These are phyloP conservation scores for Curvularia lunata DNA, from an alignment of 2,329 filamentous ascomycete species.

Conservation along the genomic window DNA sequence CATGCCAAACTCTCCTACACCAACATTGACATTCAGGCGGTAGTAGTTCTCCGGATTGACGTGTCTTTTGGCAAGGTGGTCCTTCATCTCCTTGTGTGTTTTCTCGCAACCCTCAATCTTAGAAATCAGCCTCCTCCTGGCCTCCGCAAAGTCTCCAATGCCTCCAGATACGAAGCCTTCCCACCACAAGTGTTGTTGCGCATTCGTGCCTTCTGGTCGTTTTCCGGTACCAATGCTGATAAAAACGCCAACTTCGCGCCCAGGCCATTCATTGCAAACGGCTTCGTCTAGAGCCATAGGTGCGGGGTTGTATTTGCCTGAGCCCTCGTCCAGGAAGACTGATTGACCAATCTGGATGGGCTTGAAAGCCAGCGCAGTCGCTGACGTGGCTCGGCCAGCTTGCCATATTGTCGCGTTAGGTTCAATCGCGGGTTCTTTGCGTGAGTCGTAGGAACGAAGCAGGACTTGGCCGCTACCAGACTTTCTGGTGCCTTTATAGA, in stretches of 20 bases:
- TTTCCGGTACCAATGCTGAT: slow-evolving; percentile 94
- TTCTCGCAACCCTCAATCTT: slow-evolving; percentile 97
- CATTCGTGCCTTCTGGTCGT: slow-evolving; percentile 73
- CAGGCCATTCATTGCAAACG: slow-evolving; percentile 91
- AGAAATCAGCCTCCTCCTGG: slow-evolving; percentile 78
- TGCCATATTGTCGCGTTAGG: slow-evolving; percentile 97
- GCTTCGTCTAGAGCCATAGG: slow-evolving; percentile 89
- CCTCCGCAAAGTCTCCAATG: slow-evolving; percentile 89
- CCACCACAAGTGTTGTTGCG: slow-evolving; percentile 80
- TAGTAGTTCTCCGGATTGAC: slow-evolving; percentile 92
- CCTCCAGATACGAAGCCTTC: slow-evolving; percentile 76
- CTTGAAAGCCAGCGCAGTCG: slow-evolving; percentile 93
- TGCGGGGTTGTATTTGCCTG: slow-evolving; percentile 89
- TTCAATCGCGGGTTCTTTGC: slow-evolving; percentile 87
- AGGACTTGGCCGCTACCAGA: slow-evolving; percentile 70
- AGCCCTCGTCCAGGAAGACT: slow-evolving; percentile 90
- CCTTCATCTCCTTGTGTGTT: slow-evolving; percentile 86
- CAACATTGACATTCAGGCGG: slow-evolving; percentile 94
- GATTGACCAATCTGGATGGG: slow-evolving; percentile 93
- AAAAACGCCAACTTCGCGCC: slow-evolving; percentile 89
- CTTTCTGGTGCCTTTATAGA: slow-evolving; percentile 81
- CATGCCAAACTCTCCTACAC: slow-evolving; percentile 97
- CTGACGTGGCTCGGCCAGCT: slow-evolving; percentile 90
- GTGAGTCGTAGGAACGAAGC: slow-evolving; percentile 92
- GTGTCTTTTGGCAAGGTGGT: slow-evolving; percentile 76